Conservation (phyloP, 192 early-diverging fungal genomes). For the Linnemannia hyalina region DNA sequence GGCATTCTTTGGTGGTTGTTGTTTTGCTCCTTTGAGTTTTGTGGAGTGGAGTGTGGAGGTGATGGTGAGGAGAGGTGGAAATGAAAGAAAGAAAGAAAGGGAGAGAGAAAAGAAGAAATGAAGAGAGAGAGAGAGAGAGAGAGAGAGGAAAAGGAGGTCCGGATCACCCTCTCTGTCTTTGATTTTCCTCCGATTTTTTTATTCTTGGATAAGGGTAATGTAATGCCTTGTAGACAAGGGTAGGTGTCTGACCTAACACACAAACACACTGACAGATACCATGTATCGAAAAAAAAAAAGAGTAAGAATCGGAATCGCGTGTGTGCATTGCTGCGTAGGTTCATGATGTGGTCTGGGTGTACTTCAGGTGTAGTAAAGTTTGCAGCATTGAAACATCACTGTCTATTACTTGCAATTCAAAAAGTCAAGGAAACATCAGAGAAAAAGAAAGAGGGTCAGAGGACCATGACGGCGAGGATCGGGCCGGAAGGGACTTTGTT, state of each 20-base stretch:
- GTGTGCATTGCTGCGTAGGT: not conserved
- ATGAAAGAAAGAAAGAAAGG: not conserved
- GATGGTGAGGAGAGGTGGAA: not conserved
- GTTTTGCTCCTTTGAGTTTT: no score
- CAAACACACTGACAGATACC: not conserved
- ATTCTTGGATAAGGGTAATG: not conserved
- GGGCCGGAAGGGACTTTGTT: not conserved
- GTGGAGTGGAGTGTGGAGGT: no score
- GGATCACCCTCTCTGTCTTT: not conserved
- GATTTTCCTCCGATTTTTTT: not conserved
- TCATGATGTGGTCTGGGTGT: not conserved
- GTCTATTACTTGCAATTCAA: not conserved
- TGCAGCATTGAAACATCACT: not conserved
- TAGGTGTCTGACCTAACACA: not conserved
- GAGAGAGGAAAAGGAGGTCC: conserved; percentile 1
- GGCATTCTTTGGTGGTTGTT: conserved; percentile 16
- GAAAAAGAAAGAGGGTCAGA: not conserved
- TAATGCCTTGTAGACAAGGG: not conserved
- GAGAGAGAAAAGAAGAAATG: conserved; percentile 3
- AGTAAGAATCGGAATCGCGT: not conserved
- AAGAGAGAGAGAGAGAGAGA: not conserved
- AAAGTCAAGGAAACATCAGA: not conserved
- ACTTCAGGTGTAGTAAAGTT: not conserved
- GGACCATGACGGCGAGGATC: not conserved
- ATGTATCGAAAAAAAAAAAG: conserved; percentile 1